A percentile compares a stretch with the other conserved stretches of the same genome.
phyloP scores from a whole-genome alignment of 2,329 filamentous ascomycete species.

The Alternaria atra region DNA sequence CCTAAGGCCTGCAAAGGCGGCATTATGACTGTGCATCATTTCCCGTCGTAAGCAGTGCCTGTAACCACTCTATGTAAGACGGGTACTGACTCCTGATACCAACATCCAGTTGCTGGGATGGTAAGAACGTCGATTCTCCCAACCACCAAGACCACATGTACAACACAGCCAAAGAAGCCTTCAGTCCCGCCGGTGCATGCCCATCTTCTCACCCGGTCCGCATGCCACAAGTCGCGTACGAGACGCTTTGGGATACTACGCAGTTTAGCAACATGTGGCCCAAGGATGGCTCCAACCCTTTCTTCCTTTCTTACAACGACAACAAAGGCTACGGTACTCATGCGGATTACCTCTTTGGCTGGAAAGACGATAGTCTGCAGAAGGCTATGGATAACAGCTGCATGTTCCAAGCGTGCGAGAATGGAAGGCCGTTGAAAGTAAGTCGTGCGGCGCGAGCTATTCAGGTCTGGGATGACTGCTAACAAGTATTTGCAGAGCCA shows the following conservation, averaged over 20 bases:
- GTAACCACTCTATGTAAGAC: neutral
- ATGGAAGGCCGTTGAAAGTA: slow-evolving; percentile 29
- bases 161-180: slow-evolving; percentile 28
- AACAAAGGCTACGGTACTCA: slow-evolving; percentile 41
- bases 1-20: slow-evolving; percentile 13
- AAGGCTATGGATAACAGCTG: slow-evolving; percentile 35
- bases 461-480: neutral
- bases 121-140: slow-evolving; percentile 59
- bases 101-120: slow-evolving; percentile 54
- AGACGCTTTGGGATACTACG: slow-evolving; percentile 44
- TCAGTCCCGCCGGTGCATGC: slow-evolving; percentile 33
- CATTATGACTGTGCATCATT: slow-evolving; percentile 30
- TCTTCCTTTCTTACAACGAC: slow-evolving; percentile 38
- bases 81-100: neutral
- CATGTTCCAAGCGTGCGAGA: slow-evolving; percentile 40
- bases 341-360: slow-evolving; percentile 42
- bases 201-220: slow-evolving; percentile 41
- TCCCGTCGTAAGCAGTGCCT: slow-evolving; percentile 17
- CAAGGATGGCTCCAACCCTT: slow-evolving; percentile 35
- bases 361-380: slow-evolving; percentile 41
- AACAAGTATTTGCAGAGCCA: neutral
- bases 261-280: slow-evolving; percentile 39
- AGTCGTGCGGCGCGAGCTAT: slow-evolving; percentile 21
- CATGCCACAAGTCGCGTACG: slow-evolving; percentile 44
- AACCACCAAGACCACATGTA: slow-evolving; percentile 64